A percentile compares a stretch with the other conserved stretches of the same genome.
Evolutionary conservation across 163 green algal genomes (phyloP).

Genomic region (Prototheca wickerhamii): DNA sequence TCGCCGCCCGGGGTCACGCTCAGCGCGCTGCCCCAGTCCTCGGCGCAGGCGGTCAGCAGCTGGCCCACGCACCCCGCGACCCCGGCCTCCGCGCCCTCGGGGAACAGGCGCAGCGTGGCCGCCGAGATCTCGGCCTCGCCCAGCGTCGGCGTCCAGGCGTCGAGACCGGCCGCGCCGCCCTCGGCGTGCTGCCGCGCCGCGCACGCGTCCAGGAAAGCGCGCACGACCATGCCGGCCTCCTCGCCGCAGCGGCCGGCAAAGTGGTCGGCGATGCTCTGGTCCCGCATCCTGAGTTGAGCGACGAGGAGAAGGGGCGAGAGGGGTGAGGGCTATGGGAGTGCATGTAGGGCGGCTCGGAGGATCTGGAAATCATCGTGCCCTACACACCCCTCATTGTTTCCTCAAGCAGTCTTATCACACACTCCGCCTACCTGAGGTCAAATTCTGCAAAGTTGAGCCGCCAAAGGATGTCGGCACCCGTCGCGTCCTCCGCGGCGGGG

Average conservation of each 20-base stretch:
- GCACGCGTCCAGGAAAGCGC: constrained; percentile 34
- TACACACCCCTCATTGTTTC: too few relatives aligned
- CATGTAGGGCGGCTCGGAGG: not conserved
- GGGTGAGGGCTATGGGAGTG: not conserved
- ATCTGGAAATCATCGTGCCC: too few relatives aligned
- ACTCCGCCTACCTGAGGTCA: constrained; percentile 32
- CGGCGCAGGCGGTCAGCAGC: not conserved
- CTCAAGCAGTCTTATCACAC: not conserved
- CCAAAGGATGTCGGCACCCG: constrained; percentile 51
- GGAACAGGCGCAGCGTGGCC: not conserved
- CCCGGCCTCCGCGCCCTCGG: not conserved
- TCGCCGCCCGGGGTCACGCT: not conserved
- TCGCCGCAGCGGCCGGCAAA: constrained; percentile 39
- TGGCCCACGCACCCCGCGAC: not conserved
- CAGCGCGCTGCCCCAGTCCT: not conserved
- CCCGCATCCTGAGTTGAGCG: constrained; percentile 17
- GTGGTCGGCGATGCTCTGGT: constrained; percentile 33
- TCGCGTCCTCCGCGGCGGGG: constrained; percentile 6
- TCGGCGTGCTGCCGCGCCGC: too few relatives aligned
- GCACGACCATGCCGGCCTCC: constrained; percentile 38
- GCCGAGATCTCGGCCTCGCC: constrained; percentile 19
- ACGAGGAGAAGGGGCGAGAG: not conserved
- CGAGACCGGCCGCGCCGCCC: constrained; percentile 5
- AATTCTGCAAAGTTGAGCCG: constrained; percentile 74
- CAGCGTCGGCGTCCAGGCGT: constrained; percentile 22